Base-by-base conservation (phyloP, 2,329 filamentous ascomycete species). In the Aureobasidium musti region DNA sequence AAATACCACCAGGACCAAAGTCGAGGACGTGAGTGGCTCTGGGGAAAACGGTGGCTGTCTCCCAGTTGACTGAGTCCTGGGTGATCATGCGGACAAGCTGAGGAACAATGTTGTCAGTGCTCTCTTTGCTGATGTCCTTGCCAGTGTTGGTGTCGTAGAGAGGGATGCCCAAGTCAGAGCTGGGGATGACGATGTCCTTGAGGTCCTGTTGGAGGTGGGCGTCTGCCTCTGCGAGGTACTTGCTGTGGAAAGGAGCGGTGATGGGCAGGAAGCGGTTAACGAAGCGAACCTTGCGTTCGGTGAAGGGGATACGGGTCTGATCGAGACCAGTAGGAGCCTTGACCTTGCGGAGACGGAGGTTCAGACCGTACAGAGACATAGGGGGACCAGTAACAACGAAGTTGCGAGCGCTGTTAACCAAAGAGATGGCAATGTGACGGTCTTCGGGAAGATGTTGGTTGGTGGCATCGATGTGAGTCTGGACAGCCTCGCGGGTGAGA, bases 301-400 rank as follows among this genome's bases (percentile, higher is more conserved):
- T 98, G 82, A 92, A 92, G 7, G 96, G 96, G 64, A 98, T 89
- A 68, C 93, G 87, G 71, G 91, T 97, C 80, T 99, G 96, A 75
- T 99, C 95, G 45, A 99, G 84, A 50, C 96, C 95, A n/a, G 95
- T 98, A 5, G 95, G 90, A 1, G 95, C 94, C 83, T 97, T 99
- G 77, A 97, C 91, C 81, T 98, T 99, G 74, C 96, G 90, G 65
- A 99, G 83, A 76, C 96, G 92, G 56, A 96, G 83, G 78, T 99
- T 99, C 47, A 99, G 85, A 85, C 95, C 96, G 75, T 97, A 97
- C 13, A 99, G 84, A 1, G 96, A 98, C 71, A 96, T 92, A 2
- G 96, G 95, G 65, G 95, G 95, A 63, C 95, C 95, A 49, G 95
- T 97, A 17, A 99, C 92, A 57, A 99, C 96, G 75, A 98, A 89